Evolutionary conservation across 768 basidiomycete species (phyloP), one percentile per base, ranked within the genome.

Genomic region (Russula ochroleuca): DNA sequence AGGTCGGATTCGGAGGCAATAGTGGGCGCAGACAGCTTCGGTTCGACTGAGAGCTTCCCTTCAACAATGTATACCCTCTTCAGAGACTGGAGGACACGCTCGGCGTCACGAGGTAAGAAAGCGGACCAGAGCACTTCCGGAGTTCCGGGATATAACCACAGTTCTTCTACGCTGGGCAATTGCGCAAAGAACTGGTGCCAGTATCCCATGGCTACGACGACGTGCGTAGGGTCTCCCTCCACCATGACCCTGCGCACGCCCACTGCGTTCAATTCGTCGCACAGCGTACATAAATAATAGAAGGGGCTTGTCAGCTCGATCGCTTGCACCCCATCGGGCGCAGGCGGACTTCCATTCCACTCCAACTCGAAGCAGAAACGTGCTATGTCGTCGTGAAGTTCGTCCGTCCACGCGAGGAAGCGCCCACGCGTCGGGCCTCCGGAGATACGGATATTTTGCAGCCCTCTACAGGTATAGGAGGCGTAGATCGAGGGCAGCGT

Each of bases 351-450:
- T 19, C 51, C 57, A 6, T 31, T 33, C 62, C 62, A 63, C n/a
- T 52, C 50, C 45, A 59, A 31, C 62, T 63, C 62, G 57, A 63
- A 63, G 45, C 57, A 63, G 62, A 63, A 63, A 7, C 57, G 57
- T 10, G 62, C 62, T 41, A 38, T n/a, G 5, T 59, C 57, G 43
- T 52, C 35, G 9, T 54, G 38, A 25, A 2, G 33, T 6, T 40
- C 43, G 21, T 59, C 57, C 10, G 62, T 63, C 62, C 62, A 63
- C 10, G 51, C 56, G 1, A 38, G 41, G 62, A 63, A 63, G 14
- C 62, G 57, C n/a, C 62, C 57, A 17, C 45, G 43, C 37, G 51
- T 63, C 15, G 62, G 62, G 1, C 62, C 62, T 15, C 62, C 62
- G 21, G 50, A 58, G 4, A 63, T 63, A 8, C n/a, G 51, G 51